phyloP scores from a whole-genome alignment of 495 filamentous ascomycete genomes.

The Tuber umbilicatum region DNA sequence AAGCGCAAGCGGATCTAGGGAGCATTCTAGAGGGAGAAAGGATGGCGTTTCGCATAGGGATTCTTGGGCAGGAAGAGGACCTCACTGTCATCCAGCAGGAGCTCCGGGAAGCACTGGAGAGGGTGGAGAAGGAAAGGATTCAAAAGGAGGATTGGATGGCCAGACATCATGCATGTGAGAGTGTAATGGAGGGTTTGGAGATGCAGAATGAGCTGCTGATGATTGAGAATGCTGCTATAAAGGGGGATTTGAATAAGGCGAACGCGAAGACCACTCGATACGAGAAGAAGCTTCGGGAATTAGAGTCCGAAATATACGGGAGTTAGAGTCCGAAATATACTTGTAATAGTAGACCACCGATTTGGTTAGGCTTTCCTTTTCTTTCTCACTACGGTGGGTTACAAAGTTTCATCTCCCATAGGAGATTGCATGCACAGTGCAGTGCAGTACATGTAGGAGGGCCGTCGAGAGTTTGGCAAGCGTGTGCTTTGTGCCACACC shows the following conservation, averaged over 20 bases:
- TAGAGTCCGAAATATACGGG: background rate
- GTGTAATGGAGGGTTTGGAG: background rate
- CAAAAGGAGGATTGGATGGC: background rate
- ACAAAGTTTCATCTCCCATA: background rate
- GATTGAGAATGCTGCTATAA: background rate
- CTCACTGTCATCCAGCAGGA: background rate
- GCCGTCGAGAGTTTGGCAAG: background rate
- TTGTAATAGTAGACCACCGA: background rate
- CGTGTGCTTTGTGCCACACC: background rate
- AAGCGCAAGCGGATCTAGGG: background rate
- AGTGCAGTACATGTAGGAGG: background rate
- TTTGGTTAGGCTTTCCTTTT: background rate
- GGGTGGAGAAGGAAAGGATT: background rate
- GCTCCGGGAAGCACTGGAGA: background rate
- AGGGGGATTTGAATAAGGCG: background rate
- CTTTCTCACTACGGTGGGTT: background rate
- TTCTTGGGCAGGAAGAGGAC: background rate
- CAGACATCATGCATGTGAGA: background rate
- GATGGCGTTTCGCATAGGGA: accelerated
- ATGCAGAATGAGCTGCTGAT: background rate
- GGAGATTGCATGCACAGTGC: background rate
- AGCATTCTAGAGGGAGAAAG: background rate
- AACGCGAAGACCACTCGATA: background rate
- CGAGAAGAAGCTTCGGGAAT: background rate
- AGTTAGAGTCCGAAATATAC: background rate